Evolutionary conservation across 441 rosid genomes (phyloP).

Genomic region (Aleurites moluccanus): DNA sequence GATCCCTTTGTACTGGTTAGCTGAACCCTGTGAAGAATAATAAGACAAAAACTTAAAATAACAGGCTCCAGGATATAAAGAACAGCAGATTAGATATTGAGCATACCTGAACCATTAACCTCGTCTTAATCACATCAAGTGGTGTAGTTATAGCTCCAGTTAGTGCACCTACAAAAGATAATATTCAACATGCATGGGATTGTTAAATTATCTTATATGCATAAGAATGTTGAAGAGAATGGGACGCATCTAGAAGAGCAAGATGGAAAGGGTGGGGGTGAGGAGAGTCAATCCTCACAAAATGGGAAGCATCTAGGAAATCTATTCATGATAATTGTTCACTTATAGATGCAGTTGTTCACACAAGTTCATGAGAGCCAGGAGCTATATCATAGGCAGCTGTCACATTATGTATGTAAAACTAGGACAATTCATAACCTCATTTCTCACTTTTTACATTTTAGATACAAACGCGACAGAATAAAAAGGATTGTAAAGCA

Average conservation of each 20-base stretch:
- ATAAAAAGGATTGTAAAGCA: not conserved
- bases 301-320: slow-evolving; percentile 8
- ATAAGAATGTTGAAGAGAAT: not conserved
- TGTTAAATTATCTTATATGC: not conserved
- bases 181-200: not conserved
- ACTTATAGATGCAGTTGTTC: not conserved
- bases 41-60: not conserved
- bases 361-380: not conserved
- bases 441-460: not conserved
- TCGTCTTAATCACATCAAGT: slow-evolving; percentile 94
- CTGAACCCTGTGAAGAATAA: slow-evolving; percentile 58
- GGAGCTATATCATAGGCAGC: too few relatives aligned
- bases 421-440: not conserved
- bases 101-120: slow-evolving; percentile 90
- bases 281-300: not conserved
- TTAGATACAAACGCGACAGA: not conserved
- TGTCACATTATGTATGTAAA: not conserved
- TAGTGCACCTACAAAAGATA: slow-evolving; percentile 55
- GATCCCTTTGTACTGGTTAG: slow-evolving; percentile 75
- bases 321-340: not conserved
- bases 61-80: not conserved
- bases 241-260: not conserved
- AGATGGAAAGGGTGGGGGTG: too few relatives aligned
- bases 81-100: not conserved
- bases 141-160: slow-evolving; percentile 98